phyloP scores from a whole-genome alignment of 2,329 filamentous ascomycete genomes.

The Neopestalotiopsis rosae region DNA sequence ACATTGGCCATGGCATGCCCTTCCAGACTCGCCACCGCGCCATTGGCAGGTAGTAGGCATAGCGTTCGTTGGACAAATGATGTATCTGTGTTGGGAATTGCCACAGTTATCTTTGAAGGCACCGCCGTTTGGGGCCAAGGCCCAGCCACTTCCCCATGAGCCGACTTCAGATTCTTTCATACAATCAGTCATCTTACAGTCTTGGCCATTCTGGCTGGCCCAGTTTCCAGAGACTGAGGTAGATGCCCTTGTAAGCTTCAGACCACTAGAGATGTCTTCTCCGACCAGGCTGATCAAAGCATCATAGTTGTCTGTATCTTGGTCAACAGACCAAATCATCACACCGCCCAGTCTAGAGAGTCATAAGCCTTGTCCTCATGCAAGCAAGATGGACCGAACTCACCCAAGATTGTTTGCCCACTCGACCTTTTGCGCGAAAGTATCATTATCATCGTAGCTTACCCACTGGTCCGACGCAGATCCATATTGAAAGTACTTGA shows the following conservation, averaged over 20 bases:
- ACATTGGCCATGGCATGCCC: background rate
- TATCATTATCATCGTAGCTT: constrained; percentile 23
- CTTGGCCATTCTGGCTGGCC: background rate
- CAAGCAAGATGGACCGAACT: too few species aligned
- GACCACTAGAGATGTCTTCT: background rate
- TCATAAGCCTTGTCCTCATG: too few species aligned
- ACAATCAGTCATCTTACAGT: background rate
- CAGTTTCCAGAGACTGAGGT: background rate
- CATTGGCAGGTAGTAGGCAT: too few species aligned
- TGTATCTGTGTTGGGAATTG: too few species aligned
- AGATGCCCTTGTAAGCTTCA: background rate
- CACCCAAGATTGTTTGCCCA: constrained; percentile 38
- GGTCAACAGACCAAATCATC: constrained; percentile 41
- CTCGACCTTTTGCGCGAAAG: constrained; percentile 47
- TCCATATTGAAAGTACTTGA: too few species aligned
- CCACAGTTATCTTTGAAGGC: too few species aligned
- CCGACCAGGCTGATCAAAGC: constrained; percentile 18
- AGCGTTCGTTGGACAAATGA: too few species aligned
- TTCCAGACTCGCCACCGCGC: background rate
- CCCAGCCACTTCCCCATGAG: too few species aligned
- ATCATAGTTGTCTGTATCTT: constrained; percentile 28
- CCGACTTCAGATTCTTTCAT: constrained; percentile 9
- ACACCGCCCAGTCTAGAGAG: constrained; percentile 35
- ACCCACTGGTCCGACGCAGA: too few species aligned
- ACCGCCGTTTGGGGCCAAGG: background rate